Evolutionary conservation across 352 stramenopile species (phyloP).

Genomic region (Phytophthora hybrid): DNA sequence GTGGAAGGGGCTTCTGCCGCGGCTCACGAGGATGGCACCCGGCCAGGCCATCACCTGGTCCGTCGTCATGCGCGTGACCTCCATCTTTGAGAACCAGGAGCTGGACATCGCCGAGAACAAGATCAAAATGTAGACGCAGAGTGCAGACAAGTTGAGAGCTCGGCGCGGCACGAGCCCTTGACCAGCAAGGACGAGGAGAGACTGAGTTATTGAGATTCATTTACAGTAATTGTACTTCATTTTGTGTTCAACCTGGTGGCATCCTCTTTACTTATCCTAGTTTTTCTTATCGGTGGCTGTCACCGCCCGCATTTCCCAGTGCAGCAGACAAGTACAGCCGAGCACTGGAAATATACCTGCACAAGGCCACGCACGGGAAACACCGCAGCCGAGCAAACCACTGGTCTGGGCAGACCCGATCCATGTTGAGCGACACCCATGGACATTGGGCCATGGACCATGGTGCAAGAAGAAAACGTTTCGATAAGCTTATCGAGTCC

Average conservation of each 20-base stretch:
- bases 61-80: constrained; percentile 89
- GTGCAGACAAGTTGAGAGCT: constrained; percentile 9
- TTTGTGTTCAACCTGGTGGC: no score
- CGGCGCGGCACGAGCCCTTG: constrained; percentile 12
- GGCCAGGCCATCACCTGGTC: constrained; percentile 98
- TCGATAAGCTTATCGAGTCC: not conserved
- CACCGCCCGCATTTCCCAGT: constrained; percentile 1
- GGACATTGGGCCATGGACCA: no score
- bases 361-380: constrained; percentile 12
- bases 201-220: constrained; percentile 42
- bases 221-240: constrained; percentile 45
- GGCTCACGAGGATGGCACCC: constrained; percentile 96
- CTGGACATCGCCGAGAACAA: constrained; percentile 59
- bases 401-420: not conserved
- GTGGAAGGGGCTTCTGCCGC: constrained; percentile 97
- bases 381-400: constrained; percentile 8
- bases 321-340: constrained; percentile 1
- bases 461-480: not conserved
- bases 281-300: not conserved
- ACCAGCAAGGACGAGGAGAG: constrained; percentile 21
- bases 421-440: no score
- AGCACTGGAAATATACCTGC: not conserved
- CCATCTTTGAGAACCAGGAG: constrained; percentile 87
- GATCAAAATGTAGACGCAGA: constrained; percentile 68
- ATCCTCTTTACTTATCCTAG: no score